phyloP scores from a whole-genome alignment of 768 basidiomycete species.

The Galerina marginata region DNA sequence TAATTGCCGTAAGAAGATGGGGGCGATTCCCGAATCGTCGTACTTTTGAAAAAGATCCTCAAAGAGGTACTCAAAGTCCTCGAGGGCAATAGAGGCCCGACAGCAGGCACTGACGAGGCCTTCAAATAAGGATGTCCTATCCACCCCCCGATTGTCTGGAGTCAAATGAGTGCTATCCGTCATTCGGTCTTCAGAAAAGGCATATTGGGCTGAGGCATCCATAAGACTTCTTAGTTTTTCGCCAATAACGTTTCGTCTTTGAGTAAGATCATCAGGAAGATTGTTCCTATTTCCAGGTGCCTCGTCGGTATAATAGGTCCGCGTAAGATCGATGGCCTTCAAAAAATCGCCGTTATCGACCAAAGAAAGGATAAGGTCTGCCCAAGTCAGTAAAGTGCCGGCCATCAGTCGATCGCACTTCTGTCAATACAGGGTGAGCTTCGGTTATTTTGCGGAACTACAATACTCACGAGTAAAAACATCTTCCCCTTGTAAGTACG shows the following conservation, averaged over 20 bases:
- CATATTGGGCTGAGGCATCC: constrained; percentile 84
- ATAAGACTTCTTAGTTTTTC: constrained; percentile 82
- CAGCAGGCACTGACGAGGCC: constrained; percentile 79
- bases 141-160: constrained; percentile 88
- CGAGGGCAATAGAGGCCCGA: constrained; percentile 79
- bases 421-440: constrained; percentile 40
- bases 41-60: constrained; percentile 94
- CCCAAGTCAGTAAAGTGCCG: constrained; percentile 92
- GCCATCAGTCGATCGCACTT: constrained; percentile 70
- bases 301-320: constrained; percentile 79
- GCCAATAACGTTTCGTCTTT: constrained; percentile 69
- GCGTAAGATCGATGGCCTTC: constrained; percentile 84
- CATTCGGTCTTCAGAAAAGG: constrained; percentile 96
- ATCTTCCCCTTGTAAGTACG: constrained; percentile 89
- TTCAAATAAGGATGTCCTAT: constrained; percentile 90
- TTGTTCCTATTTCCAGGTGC: constrained; percentile 88
- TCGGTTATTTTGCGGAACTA: constrained; percentile 2
- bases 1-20: constrained; percentile 83
- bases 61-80: constrained; percentile 86
- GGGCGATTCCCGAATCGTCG: constrained; percentile 79
- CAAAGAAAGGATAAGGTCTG: constrained; percentile 84
- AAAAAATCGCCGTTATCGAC: constrained; percentile 90
- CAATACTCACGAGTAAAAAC: constrained; percentile 79
- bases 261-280: constrained; percentile 70
- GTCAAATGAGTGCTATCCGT: constrained; percentile 84